Base-by-base conservation (phyloP, 2,329 filamentous ascomycete genomes). In the Beauveria asiatica region DNA sequence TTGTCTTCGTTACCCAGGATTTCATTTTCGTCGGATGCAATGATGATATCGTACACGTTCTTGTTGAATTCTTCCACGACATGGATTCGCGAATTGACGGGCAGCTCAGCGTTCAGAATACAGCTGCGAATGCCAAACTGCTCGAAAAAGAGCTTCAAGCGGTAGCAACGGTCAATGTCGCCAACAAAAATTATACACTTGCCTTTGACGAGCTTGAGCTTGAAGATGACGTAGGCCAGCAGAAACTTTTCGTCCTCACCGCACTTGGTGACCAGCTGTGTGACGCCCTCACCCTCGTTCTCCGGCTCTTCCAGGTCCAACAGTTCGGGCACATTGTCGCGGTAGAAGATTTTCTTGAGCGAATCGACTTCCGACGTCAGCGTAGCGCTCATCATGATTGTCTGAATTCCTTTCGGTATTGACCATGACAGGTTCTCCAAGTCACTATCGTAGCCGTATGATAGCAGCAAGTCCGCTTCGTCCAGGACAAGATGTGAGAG, bases 191-290 rank as follows among this genome's bases (percentile, higher is more conserved):
- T 78, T 63, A 83, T 76, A 61, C 88, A 89, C 73, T 97, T 97
- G 64, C 94, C 94, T 72, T 93, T 96, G 70, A 99, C 88, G 56
- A 97, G 78, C 71, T 94, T 89, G 13, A 97, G 82, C 77, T 96
- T 96, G 78, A 97, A 96, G 70, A 97, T 93, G 62, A 96, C 89
- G 69, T 96, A 97, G 19, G 88, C 85, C 48, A 99, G 76, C 42
- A 99, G 76, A 69, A 97, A 99, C 71, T 99, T 99, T 68, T 97
- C 94, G 65, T 97, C 93, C 74, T 99, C 94, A n/a, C 84, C 90
- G 66, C 92, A 96, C 81, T 87, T 91, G 65, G 97, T 89, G 33
- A 92, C 85, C 69, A 92, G 96, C 75, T 97, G 94, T 59, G 86
- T 90, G 30, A 97, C 82, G 5, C 85, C 87, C 63, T 88, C 84